A percentile compares a stretch with the other conserved stretches of the same genome.
Evolutionary conservation across 2,329 filamentous ascomycete genomes (phyloP).

Genomic region (Xylaria sp.): DNA sequence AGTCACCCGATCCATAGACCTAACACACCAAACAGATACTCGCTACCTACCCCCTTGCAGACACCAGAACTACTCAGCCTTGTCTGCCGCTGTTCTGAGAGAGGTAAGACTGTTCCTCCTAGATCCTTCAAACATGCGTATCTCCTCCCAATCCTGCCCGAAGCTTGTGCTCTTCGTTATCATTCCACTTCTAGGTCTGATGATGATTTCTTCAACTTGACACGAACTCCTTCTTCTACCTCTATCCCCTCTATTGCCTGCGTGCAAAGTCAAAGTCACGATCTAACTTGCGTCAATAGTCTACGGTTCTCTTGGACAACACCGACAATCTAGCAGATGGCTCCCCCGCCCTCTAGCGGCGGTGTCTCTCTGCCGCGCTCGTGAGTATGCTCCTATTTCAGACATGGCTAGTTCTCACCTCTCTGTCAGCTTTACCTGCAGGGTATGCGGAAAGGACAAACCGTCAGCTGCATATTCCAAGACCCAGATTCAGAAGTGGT

Average conservation of each 20-base stretch:
- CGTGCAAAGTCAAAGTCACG: neutral
- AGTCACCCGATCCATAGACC: neutral
- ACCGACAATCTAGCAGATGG: conserved; percentile 12
- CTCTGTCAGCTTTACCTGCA: conserved; percentile 32
- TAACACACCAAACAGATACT: neutral
- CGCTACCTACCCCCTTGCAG: neutral
- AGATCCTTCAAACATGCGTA: neutral
- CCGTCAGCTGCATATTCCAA: conserved; percentile 25
- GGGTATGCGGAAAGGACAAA: conserved; percentile 28
- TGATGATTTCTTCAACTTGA: neutral
- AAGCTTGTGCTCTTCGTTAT: neutral
- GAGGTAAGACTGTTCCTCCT: neutral
- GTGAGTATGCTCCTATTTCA: conserved; percentile 19
- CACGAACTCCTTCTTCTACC: neutral
- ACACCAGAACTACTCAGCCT: neutral
- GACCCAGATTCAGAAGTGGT: conserved; percentile 35
- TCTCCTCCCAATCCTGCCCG: neutral
- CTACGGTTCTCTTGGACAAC: neutral
- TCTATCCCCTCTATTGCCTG: no score
- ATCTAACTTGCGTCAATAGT: conserved; percentile 2
- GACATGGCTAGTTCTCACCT: conserved; percentile 16
- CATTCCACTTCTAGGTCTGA: neutral
- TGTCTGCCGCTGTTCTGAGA: neutral
- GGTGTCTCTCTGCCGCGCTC: conserved; percentile 20
- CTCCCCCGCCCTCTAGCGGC: neutral